Evolutionary conservation across 1,139 yeast species (phyloP).

Genomic region (Suhomyces guaymorum): DNA sequence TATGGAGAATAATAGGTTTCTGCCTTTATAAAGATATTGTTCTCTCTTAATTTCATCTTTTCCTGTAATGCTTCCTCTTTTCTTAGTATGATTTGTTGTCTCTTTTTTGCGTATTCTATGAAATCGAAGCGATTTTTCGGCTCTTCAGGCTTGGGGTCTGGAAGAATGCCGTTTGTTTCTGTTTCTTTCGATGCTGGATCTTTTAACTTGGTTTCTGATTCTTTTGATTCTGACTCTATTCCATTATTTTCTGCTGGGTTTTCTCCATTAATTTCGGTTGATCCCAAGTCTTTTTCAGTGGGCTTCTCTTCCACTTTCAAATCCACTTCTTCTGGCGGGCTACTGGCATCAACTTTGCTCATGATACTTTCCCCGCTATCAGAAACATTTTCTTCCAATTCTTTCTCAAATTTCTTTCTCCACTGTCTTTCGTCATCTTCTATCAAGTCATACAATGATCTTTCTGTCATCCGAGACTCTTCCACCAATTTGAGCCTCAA

Average conservation of each 20-base stretch:
- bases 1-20: conserved; percentile 46
- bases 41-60: conserved; percentile 24
- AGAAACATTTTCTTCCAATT: conserved; percentile 17
- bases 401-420: conserved; percentile 30
- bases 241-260: neutral
- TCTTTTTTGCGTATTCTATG: conserved; percentile 52
- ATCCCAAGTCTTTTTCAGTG: neutral
- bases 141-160: conserved; percentile 1
- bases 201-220: neutral
- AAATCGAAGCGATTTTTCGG: conserved; percentile 46
- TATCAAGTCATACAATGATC: conserved; percentile 64
- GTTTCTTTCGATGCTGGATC: neutral
- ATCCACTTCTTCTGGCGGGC: conserved; percentile 13
- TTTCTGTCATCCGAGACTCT: conserved; percentile 79
- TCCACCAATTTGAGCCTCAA: conserved; percentile 71
- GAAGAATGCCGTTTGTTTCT: neutral
- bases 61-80: conserved; percentile 22
- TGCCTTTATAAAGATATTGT: conserved; percentile 47
- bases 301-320: conserved; percentile 1
- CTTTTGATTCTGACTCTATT: neutral
- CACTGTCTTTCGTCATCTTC: conserved; percentile 43
- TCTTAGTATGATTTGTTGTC: conserved; percentile 25
- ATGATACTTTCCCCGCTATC: conserved; percentile 26
- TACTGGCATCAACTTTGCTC: conserved; percentile 21
- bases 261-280: neutral